These are phyloP conservation scores for Gossypium trilobum DNA, from an alignment of 441 rosid species.

Conservation along the genomic window DNA sequence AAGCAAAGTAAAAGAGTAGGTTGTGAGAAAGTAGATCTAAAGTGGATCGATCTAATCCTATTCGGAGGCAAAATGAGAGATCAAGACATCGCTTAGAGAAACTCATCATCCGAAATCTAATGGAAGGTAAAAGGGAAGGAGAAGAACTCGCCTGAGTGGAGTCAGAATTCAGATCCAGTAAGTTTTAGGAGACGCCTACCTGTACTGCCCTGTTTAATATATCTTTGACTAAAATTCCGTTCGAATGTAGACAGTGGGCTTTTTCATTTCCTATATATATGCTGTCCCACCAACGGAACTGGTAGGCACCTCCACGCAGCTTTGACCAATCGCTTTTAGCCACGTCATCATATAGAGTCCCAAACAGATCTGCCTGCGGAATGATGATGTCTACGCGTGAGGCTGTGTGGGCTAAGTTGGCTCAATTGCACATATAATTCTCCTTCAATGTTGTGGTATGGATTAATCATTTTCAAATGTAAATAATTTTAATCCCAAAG, in stretches of 20 bases:
- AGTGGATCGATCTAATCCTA: neutral
- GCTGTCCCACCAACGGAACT: too few species aligned
- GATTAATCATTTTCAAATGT: too few species aligned
- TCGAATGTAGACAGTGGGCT: neutral
- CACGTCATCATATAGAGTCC: neutral
- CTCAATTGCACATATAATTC: neutral
- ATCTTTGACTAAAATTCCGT: neutral
- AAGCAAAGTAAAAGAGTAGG: neutral
- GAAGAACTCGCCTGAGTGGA: slow-evolving; percentile 6
- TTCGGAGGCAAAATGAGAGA: neutral
- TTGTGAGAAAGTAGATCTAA: neutral
- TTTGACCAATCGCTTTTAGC: neutral
- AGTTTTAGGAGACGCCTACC: neutral
- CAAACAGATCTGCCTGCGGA: neutral
- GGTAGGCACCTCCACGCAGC: neutral
- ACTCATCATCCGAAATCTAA: neutral
- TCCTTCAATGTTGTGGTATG: too few species aligned
- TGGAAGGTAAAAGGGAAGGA: neutral
- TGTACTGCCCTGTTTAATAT: neutral
- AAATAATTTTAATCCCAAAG: too few species aligned
- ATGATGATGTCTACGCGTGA: too few species aligned
- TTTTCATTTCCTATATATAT: neutral
- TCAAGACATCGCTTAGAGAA: neutral
- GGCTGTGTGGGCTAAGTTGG: too few species aligned
- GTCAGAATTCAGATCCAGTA: neutral